A percentile compares a stretch with the other conserved stretches of the same genome.
phyloP scores from a whole-genome alignment of 495 filamentous ascomycete genomes.

The Aspergillus leporis region DNA sequence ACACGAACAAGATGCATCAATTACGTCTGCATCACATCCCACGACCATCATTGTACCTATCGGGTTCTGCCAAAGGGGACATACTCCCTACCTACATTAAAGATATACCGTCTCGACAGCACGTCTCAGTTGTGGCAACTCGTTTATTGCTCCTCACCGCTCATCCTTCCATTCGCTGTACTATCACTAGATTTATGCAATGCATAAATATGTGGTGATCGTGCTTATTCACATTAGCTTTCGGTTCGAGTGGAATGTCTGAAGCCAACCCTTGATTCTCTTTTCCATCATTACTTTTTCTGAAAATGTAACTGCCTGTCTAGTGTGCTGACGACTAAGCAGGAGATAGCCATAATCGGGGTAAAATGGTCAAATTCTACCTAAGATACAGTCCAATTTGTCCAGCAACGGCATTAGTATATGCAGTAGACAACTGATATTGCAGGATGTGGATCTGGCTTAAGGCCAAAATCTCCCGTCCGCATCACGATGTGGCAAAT shows the following conservation, averaged over 20 bases:
- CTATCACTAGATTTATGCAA: conserved; percentile 1
- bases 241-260: neutral
- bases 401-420: neutral
- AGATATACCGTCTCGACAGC: neutral
- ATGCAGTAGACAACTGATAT: neutral
- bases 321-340: neutral
- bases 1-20: neutral
- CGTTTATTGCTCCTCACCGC: conserved; percentile 7
- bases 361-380: neutral
- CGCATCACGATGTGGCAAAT: conserved; percentile 4
- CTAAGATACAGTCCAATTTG: neutral
- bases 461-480: neutral
- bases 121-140: neutral
- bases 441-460: conserved; percentile 3
- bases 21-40: neutral
- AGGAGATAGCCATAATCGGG: neutral
- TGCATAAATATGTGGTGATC: neutral
- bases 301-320: neutral
- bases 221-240: neutral
- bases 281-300: neutral
- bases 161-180: conserved; percentile 8
- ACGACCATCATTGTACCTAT: neutral
- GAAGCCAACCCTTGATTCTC: neutral
- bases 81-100: conserved; percentile 1
- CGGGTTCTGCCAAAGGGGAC: neutral